These are phyloP conservation scores for Cinnamomum micranthum DNA, from an alignment of 164 flowering plant species.

Conservation along the genomic window DNA sequence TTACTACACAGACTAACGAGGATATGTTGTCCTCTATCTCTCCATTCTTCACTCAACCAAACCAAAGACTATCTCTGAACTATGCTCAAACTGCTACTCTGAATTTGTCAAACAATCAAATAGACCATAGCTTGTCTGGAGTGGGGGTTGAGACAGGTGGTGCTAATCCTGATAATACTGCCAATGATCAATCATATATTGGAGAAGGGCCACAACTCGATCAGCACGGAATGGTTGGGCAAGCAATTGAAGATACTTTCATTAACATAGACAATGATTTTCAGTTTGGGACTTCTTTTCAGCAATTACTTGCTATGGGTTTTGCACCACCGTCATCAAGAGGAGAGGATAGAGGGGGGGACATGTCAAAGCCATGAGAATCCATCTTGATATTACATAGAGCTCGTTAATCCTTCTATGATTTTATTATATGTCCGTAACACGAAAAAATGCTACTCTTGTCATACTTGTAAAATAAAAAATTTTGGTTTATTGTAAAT, in stretches of 20 bases:
- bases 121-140: constrained; percentile 21
- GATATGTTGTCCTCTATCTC: constrained; percentile 26
- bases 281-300: constrained; percentile 47
- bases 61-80: constrained; percentile 8
- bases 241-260: not conserved
- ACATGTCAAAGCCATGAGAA: constrained; percentile 33
- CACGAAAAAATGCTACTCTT: too few relatives aligned
- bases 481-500: too few relatives aligned
- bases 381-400: constrained; percentile 43
- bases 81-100: constrained; percentile 18
- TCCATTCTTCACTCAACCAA: constrained; percentile 17
- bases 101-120: constrained; percentile 26
- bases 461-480: too few relatives aligned
- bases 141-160: constrained; percentile 31
- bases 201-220: not conserved
- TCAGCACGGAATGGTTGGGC: not conserved
- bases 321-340: constrained; percentile 10
- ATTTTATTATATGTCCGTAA: too few relatives aligned
- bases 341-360: constrained; percentile 19
- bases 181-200: not conserved
- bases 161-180: constrained; percentile 26
- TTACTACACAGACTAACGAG: constrained; percentile 21
- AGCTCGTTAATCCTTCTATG: too few relatives aligned
- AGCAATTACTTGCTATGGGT: not conserved
- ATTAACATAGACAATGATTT: constrained; percentile 12